A percentile compares a stretch with the other conserved stretches of the same genome.
Conservation (phyloP, 176 grass and related monocot genomes). For the Poa annua region DNA sequence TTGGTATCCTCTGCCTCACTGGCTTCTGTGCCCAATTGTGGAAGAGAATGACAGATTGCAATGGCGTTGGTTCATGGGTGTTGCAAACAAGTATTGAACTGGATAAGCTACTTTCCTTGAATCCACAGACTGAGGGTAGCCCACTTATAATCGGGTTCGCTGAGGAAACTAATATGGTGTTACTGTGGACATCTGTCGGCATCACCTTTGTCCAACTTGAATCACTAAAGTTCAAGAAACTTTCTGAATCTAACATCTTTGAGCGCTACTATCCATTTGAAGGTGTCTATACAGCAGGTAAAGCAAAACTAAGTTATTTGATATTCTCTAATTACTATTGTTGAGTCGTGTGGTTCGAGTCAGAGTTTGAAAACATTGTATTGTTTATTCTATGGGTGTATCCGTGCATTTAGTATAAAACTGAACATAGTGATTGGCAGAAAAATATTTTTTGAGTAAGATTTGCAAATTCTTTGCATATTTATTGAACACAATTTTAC, state of each 20-base stretch:
- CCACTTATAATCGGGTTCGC: background rate
- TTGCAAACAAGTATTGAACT: background rate
- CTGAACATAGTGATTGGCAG: background rate
- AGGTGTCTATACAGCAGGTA: slow-evolving; percentile 1
- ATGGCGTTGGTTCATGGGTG: background rate
- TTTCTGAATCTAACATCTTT: background rate
- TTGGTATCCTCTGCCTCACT: background rate
- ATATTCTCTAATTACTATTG: background rate
- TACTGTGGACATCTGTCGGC: background rate
- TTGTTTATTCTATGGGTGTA: background rate
- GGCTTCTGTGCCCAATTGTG: background rate
- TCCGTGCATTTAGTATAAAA: no score
- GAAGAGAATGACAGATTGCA: background rate
- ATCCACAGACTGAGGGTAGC: background rate
- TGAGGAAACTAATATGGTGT: background rate
- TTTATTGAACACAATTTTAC: background rate
- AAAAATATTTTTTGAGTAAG: background rate
- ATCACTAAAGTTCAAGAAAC: background rate
- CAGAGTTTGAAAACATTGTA: background rate
- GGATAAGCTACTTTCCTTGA: background rate
- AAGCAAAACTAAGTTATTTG: background rate
- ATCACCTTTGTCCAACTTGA: background rate
- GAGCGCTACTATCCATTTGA: background rate
- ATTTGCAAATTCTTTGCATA: background rate
- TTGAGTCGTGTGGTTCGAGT: background rate